Conservation (phyloP, 257 asterid species). For the Petunia secreta region DNA sequence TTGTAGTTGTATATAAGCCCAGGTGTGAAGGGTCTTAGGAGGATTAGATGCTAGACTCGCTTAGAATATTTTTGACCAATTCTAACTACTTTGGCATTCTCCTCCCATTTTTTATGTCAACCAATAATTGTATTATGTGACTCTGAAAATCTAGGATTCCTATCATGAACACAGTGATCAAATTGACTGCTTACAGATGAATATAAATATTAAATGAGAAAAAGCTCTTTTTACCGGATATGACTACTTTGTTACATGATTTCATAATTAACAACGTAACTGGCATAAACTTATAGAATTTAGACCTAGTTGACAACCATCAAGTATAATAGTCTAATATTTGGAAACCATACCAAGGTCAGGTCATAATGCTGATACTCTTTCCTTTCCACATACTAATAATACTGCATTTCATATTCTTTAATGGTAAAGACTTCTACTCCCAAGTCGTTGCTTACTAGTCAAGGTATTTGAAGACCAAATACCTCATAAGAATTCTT, state of each 20-base stretch:
- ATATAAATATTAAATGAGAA: background rate
- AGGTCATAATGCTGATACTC: conserved; percentile 43
- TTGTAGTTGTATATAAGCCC: background rate
- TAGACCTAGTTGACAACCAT: conserved; percentile 24
- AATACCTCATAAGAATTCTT: conserved; percentile 23
- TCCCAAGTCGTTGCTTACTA: conserved; percentile 29
- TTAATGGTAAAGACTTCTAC: conserved; percentile 22
- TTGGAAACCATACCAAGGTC: conserved; percentile 43
- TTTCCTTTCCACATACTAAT: conserved; percentile 24
- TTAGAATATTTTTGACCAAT: conserved; percentile 38
- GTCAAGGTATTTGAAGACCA: conserved; percentile 46
- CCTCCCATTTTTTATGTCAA: background rate
- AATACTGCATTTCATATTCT: background rate
- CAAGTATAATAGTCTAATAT: conserved; percentile 25
- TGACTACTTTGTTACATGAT: conserved; percentile 5
- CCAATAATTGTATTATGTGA: background rate
- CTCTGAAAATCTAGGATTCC: background rate
- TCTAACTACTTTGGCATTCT: conserved; percentile 26
- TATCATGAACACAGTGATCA: conserved; percentile 4
- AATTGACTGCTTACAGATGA: background rate
- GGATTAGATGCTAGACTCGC: conserved; percentile 41
- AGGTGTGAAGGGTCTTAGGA: conserved; percentile 46
- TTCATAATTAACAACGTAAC: background rate
- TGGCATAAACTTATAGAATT: background rate
- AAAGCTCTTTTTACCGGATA: conserved; percentile 11